Conservation (phyloP, 768 basidiomycete species). For the Russula virescens region DNA sequence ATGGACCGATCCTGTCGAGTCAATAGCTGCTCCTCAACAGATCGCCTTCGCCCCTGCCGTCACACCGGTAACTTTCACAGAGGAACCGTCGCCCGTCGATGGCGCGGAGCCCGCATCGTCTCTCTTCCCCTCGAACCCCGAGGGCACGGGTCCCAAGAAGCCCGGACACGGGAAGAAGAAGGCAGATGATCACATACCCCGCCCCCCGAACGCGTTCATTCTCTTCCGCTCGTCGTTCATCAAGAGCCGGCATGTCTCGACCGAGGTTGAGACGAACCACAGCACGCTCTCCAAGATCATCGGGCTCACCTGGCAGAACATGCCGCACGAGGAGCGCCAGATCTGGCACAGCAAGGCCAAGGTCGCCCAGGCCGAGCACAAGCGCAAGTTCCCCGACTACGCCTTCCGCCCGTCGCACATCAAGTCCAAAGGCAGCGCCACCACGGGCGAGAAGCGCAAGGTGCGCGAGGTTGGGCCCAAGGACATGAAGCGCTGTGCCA, state of each 20-base stretch:
- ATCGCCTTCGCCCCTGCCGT: slow-evolving; percentile 56
- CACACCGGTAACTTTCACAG: slow-evolving; percentile 53
- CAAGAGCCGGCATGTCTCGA: slow-evolving; percentile 69
- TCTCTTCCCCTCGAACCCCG: slow-evolving; percentile 50
- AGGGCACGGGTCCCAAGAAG: slow-evolving; percentile 37
- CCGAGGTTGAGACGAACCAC: slow-evolving; percentile 75
- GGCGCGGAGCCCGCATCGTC: slow-evolving; percentile 39
- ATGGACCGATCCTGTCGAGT: slow-evolving; percentile 43
- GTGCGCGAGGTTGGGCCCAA: slow-evolving; percentile 58
- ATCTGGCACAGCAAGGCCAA: slow-evolving; percentile 76
- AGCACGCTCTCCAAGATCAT: slow-evolving; percentile 82
- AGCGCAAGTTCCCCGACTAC: slow-evolving; percentile 69
- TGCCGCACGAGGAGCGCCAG: slow-evolving; percentile 68
- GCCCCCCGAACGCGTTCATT: slow-evolving; percentile 83
- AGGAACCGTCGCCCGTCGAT: slow-evolving; percentile 35
- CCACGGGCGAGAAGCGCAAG: slow-evolving; percentile 42
- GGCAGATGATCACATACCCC: slow-evolving; percentile 70
- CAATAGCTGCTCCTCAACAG: slow-evolving; percentile 31
- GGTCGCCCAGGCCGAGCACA: slow-evolving; percentile 66
- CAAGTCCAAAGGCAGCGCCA: slow-evolving; percentile 36
- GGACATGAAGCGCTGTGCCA: slow-evolving; percentile 57
- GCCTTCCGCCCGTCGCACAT: slow-evolving; percentile 61
- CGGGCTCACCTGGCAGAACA: slow-evolving; percentile 75
- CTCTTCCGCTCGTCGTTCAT: slow-evolving; percentile 82
- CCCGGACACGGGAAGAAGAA: slow-evolving; percentile 63